Conservation (phyloP, 1,284 basidiomycete genomes). For the Leccinum subrobustum region DNA sequence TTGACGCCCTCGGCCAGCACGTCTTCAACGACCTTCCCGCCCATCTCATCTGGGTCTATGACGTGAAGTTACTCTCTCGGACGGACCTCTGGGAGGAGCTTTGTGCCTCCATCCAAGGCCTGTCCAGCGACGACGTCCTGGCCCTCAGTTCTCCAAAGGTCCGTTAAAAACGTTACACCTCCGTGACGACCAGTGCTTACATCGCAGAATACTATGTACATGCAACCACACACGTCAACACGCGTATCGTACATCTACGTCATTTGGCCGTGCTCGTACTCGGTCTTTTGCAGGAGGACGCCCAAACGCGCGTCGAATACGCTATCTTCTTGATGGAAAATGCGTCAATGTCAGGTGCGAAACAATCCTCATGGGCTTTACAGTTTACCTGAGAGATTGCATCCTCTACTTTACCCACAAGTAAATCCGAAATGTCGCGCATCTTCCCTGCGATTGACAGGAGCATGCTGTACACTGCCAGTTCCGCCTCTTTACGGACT, state of each 20-base stretch:
- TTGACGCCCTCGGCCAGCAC: conserved; percentile 12
- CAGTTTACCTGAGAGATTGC: too few species aligned
- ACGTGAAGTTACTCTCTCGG: conserved; percentile 17
- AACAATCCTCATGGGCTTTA: too few species aligned
- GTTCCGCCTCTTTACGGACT: too few species aligned
- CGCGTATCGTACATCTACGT: not conserved
- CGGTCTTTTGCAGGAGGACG: conserved; percentile 5
- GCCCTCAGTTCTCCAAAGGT: conserved; percentile 9
- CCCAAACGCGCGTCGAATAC: conserved; percentile 6
- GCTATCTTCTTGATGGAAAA: conserved; percentile 8
- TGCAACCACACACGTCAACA: not conserved
- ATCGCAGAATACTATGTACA: not conserved
- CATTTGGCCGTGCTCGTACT: not conserved
- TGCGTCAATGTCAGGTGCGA: too few species aligned
- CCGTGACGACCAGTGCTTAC: not conserved
- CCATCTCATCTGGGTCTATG: conserved; percentile 14
- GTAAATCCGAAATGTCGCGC: too few species aligned
- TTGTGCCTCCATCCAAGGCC: conserved; percentile 1
- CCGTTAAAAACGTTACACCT: not conserved
- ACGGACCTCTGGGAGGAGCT: conserved; percentile 12
- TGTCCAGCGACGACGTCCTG: conserved; percentile 2
- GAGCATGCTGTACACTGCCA: too few species aligned
- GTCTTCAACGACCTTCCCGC: conserved; percentile 19
- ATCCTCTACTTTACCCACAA: too few species aligned
- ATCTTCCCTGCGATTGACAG: too few species aligned